Conservation (phyloP, 768 basidiomycete species). For the Boletus pseudo-olivaceus region DNA sequence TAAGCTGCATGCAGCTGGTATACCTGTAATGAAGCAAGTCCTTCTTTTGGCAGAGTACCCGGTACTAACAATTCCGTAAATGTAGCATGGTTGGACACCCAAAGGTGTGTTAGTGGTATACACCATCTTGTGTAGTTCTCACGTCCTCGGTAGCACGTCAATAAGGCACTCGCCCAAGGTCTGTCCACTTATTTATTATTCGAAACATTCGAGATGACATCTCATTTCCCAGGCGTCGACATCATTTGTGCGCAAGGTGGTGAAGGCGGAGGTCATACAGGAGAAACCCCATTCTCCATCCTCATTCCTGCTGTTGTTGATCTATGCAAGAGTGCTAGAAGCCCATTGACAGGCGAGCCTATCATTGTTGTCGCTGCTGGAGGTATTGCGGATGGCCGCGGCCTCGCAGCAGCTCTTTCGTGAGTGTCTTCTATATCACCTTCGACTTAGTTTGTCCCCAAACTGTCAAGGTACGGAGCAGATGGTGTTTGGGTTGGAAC, state of each 20-base stretch:
- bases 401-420: conserved; percentile 72
- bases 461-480: conserved; percentile 62
- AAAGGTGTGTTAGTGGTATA: conserved; percentile 45
- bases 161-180: conserved; percentile 73
- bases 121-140: background rate
- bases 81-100: conserved; percentile 80
- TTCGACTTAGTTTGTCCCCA: background rate
- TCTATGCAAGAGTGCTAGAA: conserved; percentile 62
- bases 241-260: conserved; percentile 87
- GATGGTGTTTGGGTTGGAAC: conserved; percentile 88
- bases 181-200: background rate
- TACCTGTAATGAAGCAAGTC: conserved; percentile 81
- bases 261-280: conserved; percentile 88
- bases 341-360: conserved; percentile 75
- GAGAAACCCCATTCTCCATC: conserved; percentile 76
- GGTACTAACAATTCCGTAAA: background rate
- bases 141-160: conserved; percentile 50
- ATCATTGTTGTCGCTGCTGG: conserved; percentile 81
- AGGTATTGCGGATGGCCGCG: conserved; percentile 79
- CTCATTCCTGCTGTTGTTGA: conserved; percentile 83
- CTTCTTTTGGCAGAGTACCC: background rate
- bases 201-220: background rate
- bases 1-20: conserved; percentile 72
- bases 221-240: conserved; percentile 59
- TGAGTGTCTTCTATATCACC: conserved; percentile 26